phyloP scores from a whole-genome alignment of 1,284 basidiomycete species.

The Coniferiporia weirii region DNA sequence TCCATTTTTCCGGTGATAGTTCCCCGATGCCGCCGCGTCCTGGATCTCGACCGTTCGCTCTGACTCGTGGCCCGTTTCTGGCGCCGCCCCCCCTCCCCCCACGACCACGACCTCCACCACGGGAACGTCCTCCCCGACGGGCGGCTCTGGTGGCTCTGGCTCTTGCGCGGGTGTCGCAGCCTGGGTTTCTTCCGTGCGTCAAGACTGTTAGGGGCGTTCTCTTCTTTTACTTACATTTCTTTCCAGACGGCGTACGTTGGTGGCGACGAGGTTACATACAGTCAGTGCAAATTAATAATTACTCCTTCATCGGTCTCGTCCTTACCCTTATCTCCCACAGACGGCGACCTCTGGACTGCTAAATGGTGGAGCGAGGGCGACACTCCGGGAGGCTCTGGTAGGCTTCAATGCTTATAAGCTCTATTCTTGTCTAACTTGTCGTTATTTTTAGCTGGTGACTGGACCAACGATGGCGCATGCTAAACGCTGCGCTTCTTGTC shows the following conservation, averaged over 20 bases:
- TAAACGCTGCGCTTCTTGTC: neutral
- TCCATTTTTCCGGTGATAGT: neutral
- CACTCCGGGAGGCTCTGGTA: constrained; percentile 39
- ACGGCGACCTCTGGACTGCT: neutral
- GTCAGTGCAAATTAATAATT: neutral
- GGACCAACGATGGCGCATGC: constrained; percentile 33
- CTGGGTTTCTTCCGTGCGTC: neutral
- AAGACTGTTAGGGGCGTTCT: neutral
- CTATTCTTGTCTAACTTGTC: constrained; percentile 17
- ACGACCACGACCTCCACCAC: neutral
- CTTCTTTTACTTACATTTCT: neutral
- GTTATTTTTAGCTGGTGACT: constrained; percentile 29
- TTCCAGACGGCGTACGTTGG: neutral
- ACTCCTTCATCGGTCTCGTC: neutral
- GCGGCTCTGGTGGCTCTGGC: neutral
- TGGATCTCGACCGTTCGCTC: constrained; percentile 47
- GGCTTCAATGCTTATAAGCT: neutral
- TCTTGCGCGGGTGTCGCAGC: neutral
- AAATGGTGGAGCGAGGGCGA: constrained; percentile 39
- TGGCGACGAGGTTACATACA: neutral
- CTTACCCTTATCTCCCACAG: neutral
- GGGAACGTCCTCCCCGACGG: neutral
- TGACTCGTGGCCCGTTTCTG: constrained; percentile 35
- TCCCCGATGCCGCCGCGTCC: constrained; percentile 38
- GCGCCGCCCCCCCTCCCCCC: too few species aligned